A percentile compares a stretch with the other conserved stretches of the same genome.
phyloP scores from a whole-genome alignment of 2,329 filamentous ascomycete genomes.

The Xylaria sp. region DNA sequence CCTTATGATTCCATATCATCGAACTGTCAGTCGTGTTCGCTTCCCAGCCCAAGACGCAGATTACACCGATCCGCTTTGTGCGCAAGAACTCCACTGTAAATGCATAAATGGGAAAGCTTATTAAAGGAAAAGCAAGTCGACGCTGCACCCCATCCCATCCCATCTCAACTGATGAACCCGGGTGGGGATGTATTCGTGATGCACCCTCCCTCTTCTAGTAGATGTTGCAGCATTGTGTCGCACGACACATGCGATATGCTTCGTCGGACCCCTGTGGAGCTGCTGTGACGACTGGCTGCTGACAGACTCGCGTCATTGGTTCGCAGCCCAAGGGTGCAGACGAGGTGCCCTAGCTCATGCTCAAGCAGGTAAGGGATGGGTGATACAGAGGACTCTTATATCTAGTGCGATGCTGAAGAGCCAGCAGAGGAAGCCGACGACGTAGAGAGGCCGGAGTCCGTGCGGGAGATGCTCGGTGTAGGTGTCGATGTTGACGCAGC shows the following conservation, averaged over 20 bases:
- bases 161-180: constrained; percentile 1
- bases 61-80: constrained; percentile 22
- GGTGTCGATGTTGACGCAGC: constrained; percentile 21
- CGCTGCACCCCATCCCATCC: neutral
- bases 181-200: constrained; percentile 1
- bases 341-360: neutral
- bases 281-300: constrained; percentile 1
- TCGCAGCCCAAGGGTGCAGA: constrained; percentile 1
- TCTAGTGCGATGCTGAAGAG: constrained; percentile 40
- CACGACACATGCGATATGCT: constrained; percentile 42
- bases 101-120: constrained; percentile 28
- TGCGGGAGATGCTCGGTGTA: constrained; percentile 42
- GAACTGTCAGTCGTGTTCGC: constrained; percentile 13
- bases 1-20: constrained; percentile 20
- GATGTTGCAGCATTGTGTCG: constrained; percentile 31
- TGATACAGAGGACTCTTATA: constrained; percentile 20
- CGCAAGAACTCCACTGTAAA: constrained; percentile 35
- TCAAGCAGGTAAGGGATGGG: neutral
- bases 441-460: constrained; percentile 46
- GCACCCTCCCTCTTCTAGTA: constrained; percentile 1
- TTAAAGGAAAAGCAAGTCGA: constrained; percentile 3
- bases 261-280: constrained; percentile 38
- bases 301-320: constrained; percentile 20
- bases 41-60: constrained; percentile 25
- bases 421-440: constrained; percentile 40